Evolutionary conservation across 78 protist genomes (phyloP), one percentile per base, ranked within the genome.

Genomic region (Tieghemostelium lacteum): DNA sequence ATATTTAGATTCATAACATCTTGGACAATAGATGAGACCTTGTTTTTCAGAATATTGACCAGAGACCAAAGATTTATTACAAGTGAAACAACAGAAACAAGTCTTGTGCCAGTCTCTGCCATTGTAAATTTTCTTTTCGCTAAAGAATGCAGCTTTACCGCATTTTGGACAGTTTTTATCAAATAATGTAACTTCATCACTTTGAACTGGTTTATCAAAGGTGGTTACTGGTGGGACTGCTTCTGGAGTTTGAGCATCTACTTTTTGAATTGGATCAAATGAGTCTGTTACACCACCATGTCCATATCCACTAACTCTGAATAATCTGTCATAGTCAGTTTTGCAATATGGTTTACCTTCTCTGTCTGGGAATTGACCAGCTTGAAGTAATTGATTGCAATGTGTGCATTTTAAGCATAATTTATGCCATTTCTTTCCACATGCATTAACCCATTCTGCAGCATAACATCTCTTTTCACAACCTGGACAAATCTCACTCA

Each of bases 291-390:
- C 72, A 76, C 63, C 73, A 52, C 88, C 88, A 36, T 28, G 61
- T 22, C 88, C 73, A 40, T 65, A 77, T 36, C 88, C 88, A 22
- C 60, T 60, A 24, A 10, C 17, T 65, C 88, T 63, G 54, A 77
- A 77, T 31, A 77, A 55, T 65, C 88, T 63, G 31, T 77, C 88
- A 19, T 77, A 77, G 37, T 77, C 87, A 37, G 88, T 77, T 50
- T 77, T 77, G 66, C 88, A 77, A 19, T 77, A 77, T 54, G 75
- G 73, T 65, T 52, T 14, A 36, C 88, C 88, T 12, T 54, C 88
- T 24, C 57, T n/a, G 17, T 77, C 88, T 3, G 75, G 34, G 12
- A 72, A 3, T 72, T 72, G 65, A 58, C 66, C 64, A 28, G 22
- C 10, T 58, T 58, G 64, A 16, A 73, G 39, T 16, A 58, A n/a